Conservation (phyloP, 257 asterid species). For the Cynanchum wilfordii region DNA sequence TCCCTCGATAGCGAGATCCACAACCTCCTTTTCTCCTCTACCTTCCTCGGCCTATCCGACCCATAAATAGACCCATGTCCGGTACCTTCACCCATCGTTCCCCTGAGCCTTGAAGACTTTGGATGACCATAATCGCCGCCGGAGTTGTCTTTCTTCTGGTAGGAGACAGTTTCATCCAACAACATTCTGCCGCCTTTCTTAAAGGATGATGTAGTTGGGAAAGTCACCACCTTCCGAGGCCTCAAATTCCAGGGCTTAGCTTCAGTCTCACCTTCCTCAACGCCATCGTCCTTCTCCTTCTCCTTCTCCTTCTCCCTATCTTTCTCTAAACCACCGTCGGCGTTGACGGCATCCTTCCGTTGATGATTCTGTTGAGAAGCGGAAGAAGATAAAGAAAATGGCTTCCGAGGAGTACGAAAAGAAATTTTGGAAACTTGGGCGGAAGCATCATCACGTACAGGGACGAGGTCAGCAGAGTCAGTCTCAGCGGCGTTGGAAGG, state of each 20-base stretch:
- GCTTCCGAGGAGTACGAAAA: slow-evolving; percentile 3
- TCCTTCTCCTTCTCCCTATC: background rate
- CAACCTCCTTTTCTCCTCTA: slow-evolving; percentile 50
- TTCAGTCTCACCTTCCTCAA: slow-evolving; percentile 40
- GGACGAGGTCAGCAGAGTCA: slow-evolving; percentile 26
- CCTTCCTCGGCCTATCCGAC: slow-evolving; percentile 23
- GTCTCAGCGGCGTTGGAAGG: slow-evolving; percentile 22
- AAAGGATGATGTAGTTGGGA: background rate
- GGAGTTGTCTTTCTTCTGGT: slow-evolving; percentile 17
- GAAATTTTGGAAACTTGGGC: slow-evolving; percentile 1
- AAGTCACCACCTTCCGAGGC: slow-evolving; percentile 43
- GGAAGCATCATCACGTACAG: slow-evolving; percentile 9
- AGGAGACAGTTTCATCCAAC: slow-evolving; percentile 22
- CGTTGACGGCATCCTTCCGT: background rate
- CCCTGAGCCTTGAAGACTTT: slow-evolving; percentile 9
- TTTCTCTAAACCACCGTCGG: background rate
- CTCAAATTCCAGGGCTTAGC: slow-evolving; percentile 61
- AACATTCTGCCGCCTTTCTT: slow-evolving; percentile 23
- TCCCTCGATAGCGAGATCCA: slow-evolving; percentile 82
- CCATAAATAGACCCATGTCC: slow-evolving; percentile 25
- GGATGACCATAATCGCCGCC: background rate
- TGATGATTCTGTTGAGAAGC: background rate
- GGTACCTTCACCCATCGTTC: slow-evolving; percentile 32
- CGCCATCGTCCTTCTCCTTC: background rate
- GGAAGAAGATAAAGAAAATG: slow-evolving; percentile 8